Base-by-base conservation (phyloP, 208 protist genomes). In the Crithidia thermophila region DNA sequence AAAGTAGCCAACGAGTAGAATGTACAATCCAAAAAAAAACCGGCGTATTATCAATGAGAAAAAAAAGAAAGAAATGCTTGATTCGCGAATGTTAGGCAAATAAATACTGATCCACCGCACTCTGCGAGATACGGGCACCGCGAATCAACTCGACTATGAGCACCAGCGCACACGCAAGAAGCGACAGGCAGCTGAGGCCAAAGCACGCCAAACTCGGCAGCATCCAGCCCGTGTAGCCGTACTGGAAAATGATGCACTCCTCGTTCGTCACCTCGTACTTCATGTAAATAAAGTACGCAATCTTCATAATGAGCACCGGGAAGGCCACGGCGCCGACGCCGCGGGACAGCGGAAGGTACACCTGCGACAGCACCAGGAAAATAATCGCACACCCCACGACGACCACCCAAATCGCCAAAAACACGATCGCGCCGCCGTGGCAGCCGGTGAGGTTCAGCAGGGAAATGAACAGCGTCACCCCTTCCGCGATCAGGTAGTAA, bases 81-180 rank as follows among this genome's bases (percentile, higher is more conserved):
- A 43, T 10, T 16, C 16, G 16, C 16, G 39, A 10, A 18, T 34
- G n/a, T 34, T 69, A 75, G 16, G 39, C 46, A 37, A 72, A 62
- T 10, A 87, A 37, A 60, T 79, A 88, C 55, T 79, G 75, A 45
- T 86, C 75, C 16, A 87, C 71, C 64, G 63, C 60, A 23, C 55
- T 51, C 58, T 79, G 72, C 10, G 46, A 51, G n/a, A 82, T 66
- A 10, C 60, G 79, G 11, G 45, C 59, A 10, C 82, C 75, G 20
- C 60, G 70, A 28, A 87, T 33, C 13, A 57, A 7, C 50, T 79
- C 69, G 33, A 78, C 66, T 2, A 88, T 16, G 0, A 79, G 33
- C 23, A 91, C 58, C 18, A 21, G 58, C 8, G 75, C 14, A 62
- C 85, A 90, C 0, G 56, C 14, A 14, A 90, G 16, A 34, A 91